These are phyloP conservation scores for Monosporozyma solicola DNA, from an alignment of 805 yeast genomes.

Conservation along the genomic window DNA sequence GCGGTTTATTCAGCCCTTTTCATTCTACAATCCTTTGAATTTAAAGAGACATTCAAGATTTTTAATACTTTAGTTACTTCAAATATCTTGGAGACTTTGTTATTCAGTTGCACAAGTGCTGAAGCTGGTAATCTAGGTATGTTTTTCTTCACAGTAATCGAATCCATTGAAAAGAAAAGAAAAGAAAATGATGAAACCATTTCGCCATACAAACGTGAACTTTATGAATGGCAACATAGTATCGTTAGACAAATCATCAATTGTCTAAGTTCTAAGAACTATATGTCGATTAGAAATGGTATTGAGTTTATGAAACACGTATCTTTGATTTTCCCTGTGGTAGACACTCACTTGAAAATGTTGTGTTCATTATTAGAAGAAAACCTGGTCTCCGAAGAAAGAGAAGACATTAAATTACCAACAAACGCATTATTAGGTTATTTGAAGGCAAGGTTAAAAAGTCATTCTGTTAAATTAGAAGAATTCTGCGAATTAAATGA, in stretches of 20 bases:
- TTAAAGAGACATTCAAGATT: slow-evolving; percentile 34
- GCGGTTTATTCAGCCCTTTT: slow-evolving; percentile 64
- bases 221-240: slow-evolving; percentile 47
- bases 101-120: slow-evolving; percentile 60
- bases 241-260: slow-evolving; percentile 31
- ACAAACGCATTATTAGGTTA: slow-evolving; percentile 64
- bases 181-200: slow-evolving; percentile 22
- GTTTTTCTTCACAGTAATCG: slow-evolving; percentile 52
- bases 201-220: slow-evolving; percentile 28
- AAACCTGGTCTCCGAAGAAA: slow-evolving; percentile 44
- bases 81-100: slow-evolving; percentile 43
- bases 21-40: slow-evolving; percentile 40
- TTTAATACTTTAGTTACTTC: slow-evolving; percentile 41
- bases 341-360: slow-evolving; percentile 54
- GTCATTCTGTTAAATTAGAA: slow-evolving; percentile 43
- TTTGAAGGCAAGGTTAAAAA: slow-evolving; percentile 42
- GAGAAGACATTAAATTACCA: slow-evolving; percentile 77
- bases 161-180: slow-evolving; percentile 40
- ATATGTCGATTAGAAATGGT: slow-evolving; percentile 72
- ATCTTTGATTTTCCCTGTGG: slow-evolving; percentile 53
- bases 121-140: slow-evolving; percentile 81
- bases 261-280: slow-evolving; percentile 35
- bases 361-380: slow-evolving; percentile 40
- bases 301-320: slow-evolving; percentile 67
- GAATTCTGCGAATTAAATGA: slow-evolving; percentile 43